Evolutionary conservation across 768 basidiomycete species (phyloP).

Genomic region (Auricularia sp.): DNA sequence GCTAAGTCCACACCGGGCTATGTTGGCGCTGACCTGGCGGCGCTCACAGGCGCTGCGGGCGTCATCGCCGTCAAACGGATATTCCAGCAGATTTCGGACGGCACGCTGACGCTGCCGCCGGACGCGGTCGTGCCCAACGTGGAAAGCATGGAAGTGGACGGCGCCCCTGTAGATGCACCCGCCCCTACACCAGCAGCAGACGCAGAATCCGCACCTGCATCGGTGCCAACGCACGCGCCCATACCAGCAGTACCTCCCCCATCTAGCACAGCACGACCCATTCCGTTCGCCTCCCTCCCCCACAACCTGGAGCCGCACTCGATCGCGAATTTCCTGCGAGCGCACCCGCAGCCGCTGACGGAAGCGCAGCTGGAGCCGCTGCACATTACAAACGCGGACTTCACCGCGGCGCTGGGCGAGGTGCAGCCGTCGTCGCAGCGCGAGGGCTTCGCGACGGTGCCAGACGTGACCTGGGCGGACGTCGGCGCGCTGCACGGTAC

Average conservation of each 20-base stretch:
- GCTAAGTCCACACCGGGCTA: constrained; percentile 96
- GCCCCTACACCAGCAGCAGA: neutral
- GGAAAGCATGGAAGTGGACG: constrained; percentile 37
- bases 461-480: constrained; percentile 91
- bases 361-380: constrained; percentile 70
- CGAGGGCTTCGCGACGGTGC: constrained; percentile 96
- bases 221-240: neutral
- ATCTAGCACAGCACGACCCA: neutral
- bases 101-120: constrained; percentile 44
- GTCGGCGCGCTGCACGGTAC: constrained; percentile 83
- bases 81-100: constrained; percentile 66
- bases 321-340: constrained; percentile 81
- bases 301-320: constrained; percentile 46
- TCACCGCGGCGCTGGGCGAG: constrained; percentile 67
- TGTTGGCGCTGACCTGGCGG: constrained; percentile 89
- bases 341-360: constrained; percentile 76
- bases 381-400: constrained; percentile 74
- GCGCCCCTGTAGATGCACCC: constrained; percentile 7
- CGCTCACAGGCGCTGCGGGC: constrained; percentile 86
- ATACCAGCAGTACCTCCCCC: neutral
- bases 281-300: constrained; percentile 28
- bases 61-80: constrained; percentile 95
- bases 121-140: constrained; percentile 21
- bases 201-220: no score
- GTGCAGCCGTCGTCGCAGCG: constrained; percentile 95